Evolutionary conservation across 257 asterid genomes (phyloP).

Genomic region (Solanum boliviense): DNA sequence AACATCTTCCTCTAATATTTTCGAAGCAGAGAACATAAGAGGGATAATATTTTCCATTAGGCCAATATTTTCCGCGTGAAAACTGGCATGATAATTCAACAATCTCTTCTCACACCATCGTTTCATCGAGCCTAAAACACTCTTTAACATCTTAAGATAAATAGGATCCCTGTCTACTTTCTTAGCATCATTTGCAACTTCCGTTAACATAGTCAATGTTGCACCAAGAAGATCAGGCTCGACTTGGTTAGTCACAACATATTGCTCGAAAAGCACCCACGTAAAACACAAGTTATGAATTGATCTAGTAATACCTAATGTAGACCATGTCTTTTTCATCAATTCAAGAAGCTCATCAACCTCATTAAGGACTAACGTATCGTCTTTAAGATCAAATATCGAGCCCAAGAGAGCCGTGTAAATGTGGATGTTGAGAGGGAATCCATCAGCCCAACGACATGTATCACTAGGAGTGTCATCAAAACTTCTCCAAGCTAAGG

Average conservation of each 20-base stretch:
- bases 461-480: slow-evolving; percentile 32
- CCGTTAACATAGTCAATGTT: slow-evolving; percentile 37
- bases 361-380: slow-evolving; percentile 43
- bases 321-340: slow-evolving; percentile 65
- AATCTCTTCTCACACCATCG: slow-evolving; percentile 58
- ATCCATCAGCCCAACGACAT: slow-evolving; percentile 74
- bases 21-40: slow-evolving; percentile 31
- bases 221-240: slow-evolving; percentile 58
- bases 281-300: slow-evolving; percentile 49
- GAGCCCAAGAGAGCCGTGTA: slow-evolving; percentile 36
- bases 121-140: slow-evolving; percentile 27
- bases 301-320: slow-evolving; percentile 38
- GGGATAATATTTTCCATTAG: slow-evolving; percentile 56
- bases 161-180: slow-evolving; percentile 28
- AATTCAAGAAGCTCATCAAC: slow-evolving; percentile 59
- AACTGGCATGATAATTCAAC: slow-evolving; percentile 46
- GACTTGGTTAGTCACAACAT: slow-evolving; percentile 37
- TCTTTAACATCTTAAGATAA: slow-evolving; percentile 34
- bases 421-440: slow-evolving; percentile 48
- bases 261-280: slow-evolving; percentile 64
- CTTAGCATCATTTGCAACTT: slow-evolving; percentile 61
- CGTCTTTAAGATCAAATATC: slow-evolving; percentile 46
- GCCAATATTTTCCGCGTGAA: slow-evolving; percentile 28
- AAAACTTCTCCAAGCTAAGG: slow-evolving; percentile 46
- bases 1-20: slow-evolving; percentile 53